Evolutionary conservation across 805 yeast species (phyloP).

Genomic region (Scheffersomyces ergatensis): DNA sequence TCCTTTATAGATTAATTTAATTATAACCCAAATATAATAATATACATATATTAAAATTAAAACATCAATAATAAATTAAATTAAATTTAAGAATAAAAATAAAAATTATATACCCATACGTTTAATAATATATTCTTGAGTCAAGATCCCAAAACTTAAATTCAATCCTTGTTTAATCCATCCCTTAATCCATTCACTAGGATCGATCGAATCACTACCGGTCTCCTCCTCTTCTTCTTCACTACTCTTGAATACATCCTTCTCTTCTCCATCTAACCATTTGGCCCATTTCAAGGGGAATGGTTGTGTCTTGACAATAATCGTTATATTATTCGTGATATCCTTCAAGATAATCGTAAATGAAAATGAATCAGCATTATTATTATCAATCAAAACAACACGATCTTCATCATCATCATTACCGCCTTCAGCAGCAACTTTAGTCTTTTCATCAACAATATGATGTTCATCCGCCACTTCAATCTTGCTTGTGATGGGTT

Average conservation of each 20-base stretch:
- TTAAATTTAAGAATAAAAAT: background rate
- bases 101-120: constrained; percentile 72
- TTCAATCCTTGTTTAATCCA: constrained; percentile 62
- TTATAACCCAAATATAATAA: too few species aligned
- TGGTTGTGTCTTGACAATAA: constrained; percentile 80
- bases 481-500: constrained; percentile 51
- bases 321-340: constrained; percentile 69
- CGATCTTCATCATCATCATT: constrained; percentile 17
- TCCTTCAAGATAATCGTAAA: constrained; percentile 79
- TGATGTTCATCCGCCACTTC: constrained; percentile 2
- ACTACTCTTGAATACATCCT: constrained; percentile 16
- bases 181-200: constrained; percentile 42
- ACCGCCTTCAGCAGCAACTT: constrained; percentile 18
- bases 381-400: constrained; percentile 42
- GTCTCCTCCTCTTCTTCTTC: constrained; percentile 32
- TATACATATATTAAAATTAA: too few species aligned
- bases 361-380: constrained; percentile 57
- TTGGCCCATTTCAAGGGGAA: constrained; percentile 87
- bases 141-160: constrained; percentile 78
- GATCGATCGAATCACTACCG: constrained; percentile 24
- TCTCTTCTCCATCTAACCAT: constrained; percentile 69
- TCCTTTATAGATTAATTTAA: background rate
- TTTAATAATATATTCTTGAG: constrained; percentile 86
- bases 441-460: constrained; percentile 8
- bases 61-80: background rate